Base-by-base conservation (phyloP, 2,329 filamentous ascomycete genomes). In the Colletotrichum costaricense region DNA sequence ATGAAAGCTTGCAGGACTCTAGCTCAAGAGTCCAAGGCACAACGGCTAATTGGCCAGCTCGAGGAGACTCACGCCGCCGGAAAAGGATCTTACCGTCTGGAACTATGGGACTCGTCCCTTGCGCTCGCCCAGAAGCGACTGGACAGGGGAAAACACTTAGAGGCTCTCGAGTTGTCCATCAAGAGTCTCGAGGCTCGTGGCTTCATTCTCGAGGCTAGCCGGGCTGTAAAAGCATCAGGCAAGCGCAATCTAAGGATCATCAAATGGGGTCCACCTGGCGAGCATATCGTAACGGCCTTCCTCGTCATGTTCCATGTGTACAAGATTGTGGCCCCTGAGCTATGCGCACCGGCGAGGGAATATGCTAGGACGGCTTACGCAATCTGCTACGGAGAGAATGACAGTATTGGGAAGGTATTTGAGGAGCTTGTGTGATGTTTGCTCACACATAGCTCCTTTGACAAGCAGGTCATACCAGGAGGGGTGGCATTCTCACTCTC, bases 121-220 rank as follows among this genome's bases (percentile, higher is more conserved):
- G 59, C 11, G 8, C 35, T 81, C 5, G 76, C 75, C 2, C 33
- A 56, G 16, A 30, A 22, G 16, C 12, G 12, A 2, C 1, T 60
- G 46, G 22, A 19, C 6, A 52, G 56, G 16, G 28, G 56, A 12
- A 68, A 70, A 35, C 55, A 33, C 1, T 16, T 11, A 1, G 73
- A 78, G 5, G 74, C 66, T 2, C 56, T 80, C 38, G 66, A 76
- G 62, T 60, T 77, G 52, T 33, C 72, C 1, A 3, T 80, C 59
- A 78, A 73, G 60, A 77, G 76, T 11, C 58, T 83, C 4, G 77
- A 78, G 63, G 55, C 77, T 22, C 69, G 80, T 8, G 79, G 80
- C 12, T 82, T 74, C 55, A 71, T 67, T 3, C 67, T 82, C 3
- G 67, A 49, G 9, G 76, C 75, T 1, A 55, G 28, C 14, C 67